These are phyloP conservation scores for Vicia sativa DNA, from an alignment of 306 rosid genomes.

Conservation along the genomic window DNA sequence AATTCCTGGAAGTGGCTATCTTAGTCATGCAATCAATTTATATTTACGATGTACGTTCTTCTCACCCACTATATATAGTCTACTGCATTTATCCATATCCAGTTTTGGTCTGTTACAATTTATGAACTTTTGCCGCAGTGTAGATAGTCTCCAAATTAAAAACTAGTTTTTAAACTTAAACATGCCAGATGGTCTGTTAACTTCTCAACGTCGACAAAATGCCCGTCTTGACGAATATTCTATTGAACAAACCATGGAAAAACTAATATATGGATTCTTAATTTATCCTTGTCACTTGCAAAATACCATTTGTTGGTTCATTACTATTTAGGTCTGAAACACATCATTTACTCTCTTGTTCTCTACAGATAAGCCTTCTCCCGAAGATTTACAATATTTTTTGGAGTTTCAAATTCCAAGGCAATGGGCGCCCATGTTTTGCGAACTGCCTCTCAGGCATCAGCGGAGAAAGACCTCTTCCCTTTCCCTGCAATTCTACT, in stretches of 20 bases:
- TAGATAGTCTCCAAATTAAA: conserved; percentile 2
- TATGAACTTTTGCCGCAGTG: conserved; percentile 1
- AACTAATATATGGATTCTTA: background rate
- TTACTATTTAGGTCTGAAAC: conserved; percentile 6
- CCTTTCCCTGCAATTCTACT: conserved; percentile 75
- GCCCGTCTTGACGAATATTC: conserved; percentile 4
- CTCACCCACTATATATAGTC: conserved; percentile 12
- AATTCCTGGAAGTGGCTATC: conserved; percentile 97
- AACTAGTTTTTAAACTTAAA: conserved; percentile 22
- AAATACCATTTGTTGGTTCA: conserved; percentile 5
- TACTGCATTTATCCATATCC: conserved; percentile 20
- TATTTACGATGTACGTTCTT: conserved; percentile 83
- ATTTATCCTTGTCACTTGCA: conserved; percentile 23
- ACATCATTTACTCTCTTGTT: conserved; percentile 36
- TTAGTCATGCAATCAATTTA: conserved; percentile 95
- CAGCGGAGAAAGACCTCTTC: conserved; percentile 61
- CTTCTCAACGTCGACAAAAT: conserved; percentile 7
- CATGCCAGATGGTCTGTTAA: conserved; percentile 4
- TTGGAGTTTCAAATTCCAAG: conserved; percentile 98
- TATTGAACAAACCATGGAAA: background rate
- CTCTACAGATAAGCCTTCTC: conserved; percentile 81
- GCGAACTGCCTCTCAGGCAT: conserved; percentile 92
- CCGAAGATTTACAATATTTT: conserved; percentile 77
- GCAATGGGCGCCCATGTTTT: conserved; percentile 98
- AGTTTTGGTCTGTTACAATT: conserved; percentile 31